Conservation (phyloP, 2,329 filamentous ascomycete species). For the Calonectria honghensis region DNA sequence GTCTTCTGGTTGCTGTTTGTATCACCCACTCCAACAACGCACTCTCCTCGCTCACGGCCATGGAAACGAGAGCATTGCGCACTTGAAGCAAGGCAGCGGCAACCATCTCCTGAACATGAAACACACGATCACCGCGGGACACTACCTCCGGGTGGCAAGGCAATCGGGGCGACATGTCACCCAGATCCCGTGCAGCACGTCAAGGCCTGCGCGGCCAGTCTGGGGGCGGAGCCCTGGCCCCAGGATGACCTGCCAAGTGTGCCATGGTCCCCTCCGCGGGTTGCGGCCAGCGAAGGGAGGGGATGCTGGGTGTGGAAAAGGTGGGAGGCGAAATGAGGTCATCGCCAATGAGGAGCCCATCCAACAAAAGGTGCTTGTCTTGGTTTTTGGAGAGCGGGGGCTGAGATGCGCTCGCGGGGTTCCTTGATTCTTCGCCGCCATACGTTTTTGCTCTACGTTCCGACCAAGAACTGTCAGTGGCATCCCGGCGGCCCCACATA, state of each 20-base stretch:
- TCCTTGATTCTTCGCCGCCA: neutral
- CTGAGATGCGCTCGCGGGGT: neutral
- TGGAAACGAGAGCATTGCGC: neutral
- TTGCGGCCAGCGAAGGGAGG: neutral
- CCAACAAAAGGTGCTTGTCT: neutral
- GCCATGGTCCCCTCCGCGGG: neutral
- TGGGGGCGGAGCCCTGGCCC: neutral
- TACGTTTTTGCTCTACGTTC: neutral
- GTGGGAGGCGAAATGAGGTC: conserved; percentile 31
- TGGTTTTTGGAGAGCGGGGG: neutral
- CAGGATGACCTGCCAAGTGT: neutral
- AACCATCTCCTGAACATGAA: conserved; percentile 26
- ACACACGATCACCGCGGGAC: conserved; percentile 11
- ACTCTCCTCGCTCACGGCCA: neutral
- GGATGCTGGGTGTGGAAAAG: neutral
- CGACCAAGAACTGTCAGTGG: neutral
- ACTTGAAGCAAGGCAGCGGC: neutral
- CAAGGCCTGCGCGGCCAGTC: neutral
- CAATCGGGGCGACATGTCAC: conserved; percentile 17
- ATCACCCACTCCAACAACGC: neutral
- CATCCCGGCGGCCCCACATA: conserved; percentile 2
- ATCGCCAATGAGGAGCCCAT: conserved; percentile 14
- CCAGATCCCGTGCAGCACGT: conserved; percentile 8
- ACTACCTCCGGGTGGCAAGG: conserved; percentile 17
- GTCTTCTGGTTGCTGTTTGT: neutral